These are phyloP conservation scores for Bacterosira constricta DNA, from an alignment of 108 stramenopile species.

Conservation along the genomic window DNA sequence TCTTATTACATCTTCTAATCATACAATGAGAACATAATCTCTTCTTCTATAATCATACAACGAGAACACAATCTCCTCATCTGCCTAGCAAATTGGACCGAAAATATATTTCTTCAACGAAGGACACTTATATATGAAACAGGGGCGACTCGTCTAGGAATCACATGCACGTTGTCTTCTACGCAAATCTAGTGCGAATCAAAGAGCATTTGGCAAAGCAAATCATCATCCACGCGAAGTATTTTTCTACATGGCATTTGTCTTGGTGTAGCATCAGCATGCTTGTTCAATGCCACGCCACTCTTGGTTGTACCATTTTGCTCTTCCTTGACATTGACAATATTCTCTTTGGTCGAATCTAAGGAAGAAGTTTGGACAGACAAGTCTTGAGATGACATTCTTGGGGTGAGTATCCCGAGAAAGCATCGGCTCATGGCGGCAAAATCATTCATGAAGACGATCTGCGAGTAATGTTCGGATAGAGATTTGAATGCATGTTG, in stretches of 20 bases:
- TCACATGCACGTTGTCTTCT: no score
- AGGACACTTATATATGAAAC: no score
- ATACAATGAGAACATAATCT: no score
- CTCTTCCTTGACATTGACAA: no score
- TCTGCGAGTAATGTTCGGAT: conserved; percentile 2
- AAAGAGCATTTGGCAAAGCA: conserved; percentile 11
- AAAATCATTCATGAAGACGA: conserved; percentile 28
- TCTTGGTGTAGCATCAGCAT: neutral
- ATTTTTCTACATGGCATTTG: conserved; percentile 19
- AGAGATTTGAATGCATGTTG: neutral
- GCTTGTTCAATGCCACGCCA: neutral
- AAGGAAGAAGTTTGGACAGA: neutral
- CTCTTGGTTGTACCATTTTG: neutral
- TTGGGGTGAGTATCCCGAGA: conserved; percentile 28
- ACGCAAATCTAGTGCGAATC: no score
- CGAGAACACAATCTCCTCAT: no score
- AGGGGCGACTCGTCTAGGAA: no score
- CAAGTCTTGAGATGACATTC: neutral
- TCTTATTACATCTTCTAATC: no score
- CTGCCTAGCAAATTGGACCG: no score
- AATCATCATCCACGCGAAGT: conserved; percentile 10
- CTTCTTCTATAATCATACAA: no score
- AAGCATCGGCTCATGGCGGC: conserved; percentile 22
- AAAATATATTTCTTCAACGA: no score
- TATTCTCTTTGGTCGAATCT: neutral